A percentile compares a stretch with the other conserved stretches of the same genome.
Evolutionary conservation across 306 rosid genomes (phyloP).

Genomic region (Leucaena leucocephala): DNA sequence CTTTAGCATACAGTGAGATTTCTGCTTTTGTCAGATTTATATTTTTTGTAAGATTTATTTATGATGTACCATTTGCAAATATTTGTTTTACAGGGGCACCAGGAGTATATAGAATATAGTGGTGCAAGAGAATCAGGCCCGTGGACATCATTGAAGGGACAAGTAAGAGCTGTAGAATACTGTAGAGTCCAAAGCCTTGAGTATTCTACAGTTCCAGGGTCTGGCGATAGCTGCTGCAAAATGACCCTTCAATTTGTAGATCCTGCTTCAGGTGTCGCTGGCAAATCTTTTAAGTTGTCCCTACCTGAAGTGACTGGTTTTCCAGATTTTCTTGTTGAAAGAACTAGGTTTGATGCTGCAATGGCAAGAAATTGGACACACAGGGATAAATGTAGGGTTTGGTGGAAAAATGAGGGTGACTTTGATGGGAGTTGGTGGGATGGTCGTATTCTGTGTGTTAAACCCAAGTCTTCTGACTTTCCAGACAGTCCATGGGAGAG

Average conservation of each 20-base stretch:
- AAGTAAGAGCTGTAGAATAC: constrained; percentile 76
- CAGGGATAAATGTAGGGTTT: constrained; percentile 95
- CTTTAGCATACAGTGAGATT: background rate
- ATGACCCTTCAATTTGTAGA: constrained; percentile 80
- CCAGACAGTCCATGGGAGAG: constrained; percentile 98
- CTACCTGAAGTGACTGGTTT: constrained; percentile 87
- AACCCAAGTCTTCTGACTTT: constrained; percentile 73
- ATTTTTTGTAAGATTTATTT: constrained; percentile 1
- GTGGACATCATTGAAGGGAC: constrained; percentile 65
- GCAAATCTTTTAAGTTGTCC: constrained; percentile 74
- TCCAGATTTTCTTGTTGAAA: constrained; percentile 96
- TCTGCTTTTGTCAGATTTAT: background rate
- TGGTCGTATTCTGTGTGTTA: constrained; percentile 65
- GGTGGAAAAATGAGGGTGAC: constrained; percentile 92
- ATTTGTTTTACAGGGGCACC: constrained; percentile 79
- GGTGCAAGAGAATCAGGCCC: constrained; percentile 71
- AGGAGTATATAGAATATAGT: constrained; percentile 71
- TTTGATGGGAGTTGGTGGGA: constrained; percentile 95
- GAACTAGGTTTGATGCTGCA: constrained; percentile 76
- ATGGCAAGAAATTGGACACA: constrained; percentile 83
- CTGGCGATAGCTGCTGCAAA: constrained; percentile 99
- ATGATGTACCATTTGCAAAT: constrained; percentile 32
- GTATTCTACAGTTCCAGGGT: constrained; percentile 83
- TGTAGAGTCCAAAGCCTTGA: constrained; percentile 71
- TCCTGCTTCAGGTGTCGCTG: constrained; percentile 60